A percentile compares a stretch with the other conserved stretches of the same genome.
phyloP scores from a whole-genome alignment of 164 flowering plant genomes.

The Litsea cubeba region DNA sequence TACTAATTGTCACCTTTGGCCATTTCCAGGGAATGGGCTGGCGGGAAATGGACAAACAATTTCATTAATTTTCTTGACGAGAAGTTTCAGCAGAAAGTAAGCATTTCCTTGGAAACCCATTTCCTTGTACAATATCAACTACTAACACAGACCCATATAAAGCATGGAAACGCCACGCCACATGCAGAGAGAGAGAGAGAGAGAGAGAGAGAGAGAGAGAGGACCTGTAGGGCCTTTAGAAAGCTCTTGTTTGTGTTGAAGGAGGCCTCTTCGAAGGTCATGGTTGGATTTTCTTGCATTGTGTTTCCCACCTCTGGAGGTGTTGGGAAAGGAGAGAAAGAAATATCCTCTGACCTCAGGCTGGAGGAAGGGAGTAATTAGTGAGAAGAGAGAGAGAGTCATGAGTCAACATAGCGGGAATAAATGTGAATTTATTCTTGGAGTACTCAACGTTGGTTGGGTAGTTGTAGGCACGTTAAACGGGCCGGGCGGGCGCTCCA shows the following conservation, averaged over 20 bases:
- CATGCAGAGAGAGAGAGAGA: not conserved
- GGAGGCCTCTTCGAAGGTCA: slow-evolving; percentile 83
- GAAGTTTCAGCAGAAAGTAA: no score
- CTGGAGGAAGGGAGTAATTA: not conserved
- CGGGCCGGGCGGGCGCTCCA: no score
- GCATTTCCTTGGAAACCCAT: not conserved
- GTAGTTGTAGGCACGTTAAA: no score
- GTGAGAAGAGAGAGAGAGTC: not conserved
- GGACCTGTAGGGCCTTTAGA: slow-evolving; percentile 76
- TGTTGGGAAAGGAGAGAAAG: not conserved
- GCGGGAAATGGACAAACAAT: not conserved
- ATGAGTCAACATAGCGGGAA: not conserved
- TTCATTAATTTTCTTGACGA: not conserved
- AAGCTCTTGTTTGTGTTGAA: slow-evolving; percentile 89
- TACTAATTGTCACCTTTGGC: no score
- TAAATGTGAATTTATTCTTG: not conserved
- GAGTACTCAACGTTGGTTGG: not conserved
- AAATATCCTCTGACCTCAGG: not conserved
- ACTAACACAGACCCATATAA: no score
- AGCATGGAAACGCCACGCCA: no score
- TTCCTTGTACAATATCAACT: not conserved
- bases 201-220: not conserved
- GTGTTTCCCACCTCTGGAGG: not conserved
- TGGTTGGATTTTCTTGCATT: slow-evolving; percentile 32
- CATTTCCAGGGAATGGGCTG: no score